phyloP scores from a whole-genome alignment of 495 filamentous ascomycete genomes.

The Aspergillus wentii region DNA sequence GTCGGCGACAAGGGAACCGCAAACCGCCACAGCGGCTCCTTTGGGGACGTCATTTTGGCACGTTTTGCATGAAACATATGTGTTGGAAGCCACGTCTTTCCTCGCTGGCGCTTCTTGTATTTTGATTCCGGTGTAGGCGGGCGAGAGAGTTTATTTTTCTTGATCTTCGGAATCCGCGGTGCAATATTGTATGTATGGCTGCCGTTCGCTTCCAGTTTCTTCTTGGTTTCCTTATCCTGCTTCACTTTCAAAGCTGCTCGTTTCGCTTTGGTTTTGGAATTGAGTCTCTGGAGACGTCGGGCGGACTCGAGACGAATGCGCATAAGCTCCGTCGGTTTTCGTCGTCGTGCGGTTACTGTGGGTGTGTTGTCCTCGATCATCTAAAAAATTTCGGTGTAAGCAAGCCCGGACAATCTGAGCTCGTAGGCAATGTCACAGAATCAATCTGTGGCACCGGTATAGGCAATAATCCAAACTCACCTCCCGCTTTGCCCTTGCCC shows the following conservation, averaged over 20 bases:
- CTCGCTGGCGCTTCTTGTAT: conserved; percentile 77
- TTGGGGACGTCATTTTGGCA: conserved; percentile 76
- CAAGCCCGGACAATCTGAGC: no score
- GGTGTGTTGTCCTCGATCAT: conserved; percentile 93
- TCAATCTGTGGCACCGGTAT: no score
- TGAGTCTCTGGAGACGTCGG: conserved; percentile 63
- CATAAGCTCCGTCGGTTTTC: conserved; percentile 64
- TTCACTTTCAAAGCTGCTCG: conserved; percentile 29
- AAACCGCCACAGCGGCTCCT: conserved; percentile 83
- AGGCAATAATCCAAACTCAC: conserved; percentile 25
- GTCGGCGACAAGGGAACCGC: conserved; percentile 77
- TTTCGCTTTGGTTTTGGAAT: conserved; percentile 50
- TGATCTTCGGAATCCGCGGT: conserved; percentile 60
- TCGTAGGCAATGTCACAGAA: no score
- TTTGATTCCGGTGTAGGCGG: conserved; percentile 63
- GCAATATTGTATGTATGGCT: conserved; percentile 36
- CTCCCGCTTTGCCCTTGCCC: conserved; percentile 66
- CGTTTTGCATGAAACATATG: conserved; percentile 93
- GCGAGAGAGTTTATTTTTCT: conserved; percentile 62
- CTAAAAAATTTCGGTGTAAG: no score
- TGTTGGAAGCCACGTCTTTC: conserved; percentile 93
- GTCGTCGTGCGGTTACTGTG: conserved; percentile 64
- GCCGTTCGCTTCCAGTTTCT: conserved; percentile 25
- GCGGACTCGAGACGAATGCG: conserved; percentile 80
- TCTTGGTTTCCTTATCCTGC: conserved; percentile 24